Percentiles rank a stretch among this genome's conserved stretches.
Evolutionary conservation across 1,284 basidiomycete genomes (phyloP).

Genomic region (Heterobasidion annosum): DNA sequence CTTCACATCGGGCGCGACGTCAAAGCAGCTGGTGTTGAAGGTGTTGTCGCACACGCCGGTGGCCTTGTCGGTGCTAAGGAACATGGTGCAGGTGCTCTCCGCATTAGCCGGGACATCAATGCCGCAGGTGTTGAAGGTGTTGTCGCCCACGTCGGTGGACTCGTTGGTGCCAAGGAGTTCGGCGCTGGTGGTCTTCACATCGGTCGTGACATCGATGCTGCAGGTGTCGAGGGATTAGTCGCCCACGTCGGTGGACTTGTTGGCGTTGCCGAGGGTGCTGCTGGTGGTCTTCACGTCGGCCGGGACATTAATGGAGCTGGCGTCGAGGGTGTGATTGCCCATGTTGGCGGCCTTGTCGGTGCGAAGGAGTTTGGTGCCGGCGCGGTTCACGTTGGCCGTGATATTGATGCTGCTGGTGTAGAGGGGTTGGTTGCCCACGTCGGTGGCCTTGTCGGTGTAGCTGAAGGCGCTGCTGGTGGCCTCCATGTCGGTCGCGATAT

Average conservation of each 20-base stretch:
- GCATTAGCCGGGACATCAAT: neutral
- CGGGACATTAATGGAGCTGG: no score
- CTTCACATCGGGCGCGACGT: conserved; percentile 2
- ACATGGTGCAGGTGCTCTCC: neutral
- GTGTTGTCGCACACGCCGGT: neutral
- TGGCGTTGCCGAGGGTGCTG: no score
- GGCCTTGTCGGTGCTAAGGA: conserved; percentile 2
- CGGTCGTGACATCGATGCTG: no score
- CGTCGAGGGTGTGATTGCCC: neutral
- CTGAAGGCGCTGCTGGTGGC: conserved; percentile 1
- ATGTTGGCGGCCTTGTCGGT: conserved; percentile 1
- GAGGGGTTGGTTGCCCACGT: conserved; percentile 1
- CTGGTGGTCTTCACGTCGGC: no score
- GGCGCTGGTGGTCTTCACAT: no score
- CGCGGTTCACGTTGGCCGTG: conserved; percentile 4
- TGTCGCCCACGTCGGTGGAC: neutral
- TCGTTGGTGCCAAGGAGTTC: no score
- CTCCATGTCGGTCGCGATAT: neutral
- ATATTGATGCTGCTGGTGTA: conserved; percentile 3
- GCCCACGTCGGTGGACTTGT: neutral
- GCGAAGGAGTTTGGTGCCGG: conserved; percentile 1
- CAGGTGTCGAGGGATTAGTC: no score
- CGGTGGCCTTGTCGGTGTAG: neutral
- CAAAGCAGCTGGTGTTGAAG: neutral
- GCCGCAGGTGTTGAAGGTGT: neutral